Base-by-base conservation (phyloP, 371 early-diverging fungal species). In the Mucor ambiguus region DNA sequence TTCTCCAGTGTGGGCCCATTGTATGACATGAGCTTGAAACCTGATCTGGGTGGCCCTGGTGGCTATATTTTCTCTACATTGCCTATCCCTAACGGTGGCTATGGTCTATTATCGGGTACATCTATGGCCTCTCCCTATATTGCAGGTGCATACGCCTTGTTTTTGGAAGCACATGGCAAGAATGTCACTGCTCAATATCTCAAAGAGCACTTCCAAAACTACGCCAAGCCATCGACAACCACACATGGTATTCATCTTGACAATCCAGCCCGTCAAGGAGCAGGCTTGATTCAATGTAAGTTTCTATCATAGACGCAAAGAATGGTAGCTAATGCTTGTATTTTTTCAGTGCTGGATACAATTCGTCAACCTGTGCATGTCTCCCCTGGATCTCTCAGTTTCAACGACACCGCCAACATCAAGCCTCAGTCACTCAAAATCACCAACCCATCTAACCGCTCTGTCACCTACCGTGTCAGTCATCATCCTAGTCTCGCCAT, bases 281-380 rank as follows among this genome's bases (percentile, higher is more conserved):
- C 91, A 52, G 95, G 95, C 14, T 73, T 95, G 22, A 72, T 95
- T 56, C 86, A 94, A 75, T 71, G 81, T 78, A 73, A 69, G 44
- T 58, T 10, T 35, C 12, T 1, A 2, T 30, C 30, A 30, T 30
- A n/a, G n/a, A n/a, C n/a, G n/a, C n/a, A n/a, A n/a, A n/a, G n/a
- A 30, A 30, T 4, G 30, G 30, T 30, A 30, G 6, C 20, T 60
- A 12, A 44, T 12, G 12, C 44, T 30, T 10, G 4, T 33, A 1
- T 48, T 29, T 3, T 14, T 18, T 38, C 54, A 78, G 80, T 88
- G 43, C 78, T 78, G 67, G 79, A 86, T 64, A 83, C 94, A 16
- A 79, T 93, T 63, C 60, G 57, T 28, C 70, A 87, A 33, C 61
- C 77, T 20, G 73, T 85, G 14, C 67, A 79, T 30, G 74, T 93